Evolutionary conservation across 441 rosid species (phyloP), one percentile per base, ranked within the genome.

Genomic region (Pelargonium myrrhifolium): DNA sequence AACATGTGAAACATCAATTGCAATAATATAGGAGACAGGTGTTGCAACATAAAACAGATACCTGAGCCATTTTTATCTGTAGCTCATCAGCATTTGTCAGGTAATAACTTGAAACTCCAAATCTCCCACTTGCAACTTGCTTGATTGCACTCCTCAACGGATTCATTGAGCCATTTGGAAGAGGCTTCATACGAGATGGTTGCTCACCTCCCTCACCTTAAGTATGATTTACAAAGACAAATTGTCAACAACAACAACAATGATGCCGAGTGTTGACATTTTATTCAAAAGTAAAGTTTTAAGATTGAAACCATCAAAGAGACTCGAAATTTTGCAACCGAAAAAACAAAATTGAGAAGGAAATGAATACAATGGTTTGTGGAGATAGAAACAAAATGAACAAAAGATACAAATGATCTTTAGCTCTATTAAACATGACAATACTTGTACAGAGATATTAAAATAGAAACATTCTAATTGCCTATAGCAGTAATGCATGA

Each of bases 51-150:
- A 60, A 10, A 66, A 76, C 24, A 71, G 31, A 59, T 89, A 96
- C 99, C 99, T 96, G 99, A 74, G 99, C 99, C 98, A 96, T 96
- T 79, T 96, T 96, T 64, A 96, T 96, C 77, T 96, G 99, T 65
- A 96, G 79, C 80, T 96, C 99, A 78, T 89, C 98, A 49, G 99
- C 97, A 81, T 96, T 93, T 21, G 97, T 89, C 28, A 96, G 96
- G 79, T 96, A 96, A 79, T 89, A 93, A 78, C 96, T 96, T 2
- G 98, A 90, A 72, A 96, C 99, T 37, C 99, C 99, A 79, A 96
- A 96, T 84, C 98, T 86, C 71, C 99, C 99, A 78, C 99, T 96
- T 14, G 99, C 99, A 71, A 96, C 94, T 75, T 96, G 99, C 87
- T 96, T 96, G 76, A 96, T 96, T 26, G 99, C 90, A 75, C 99